Percentiles rank a stretch among this genome's conserved stretches.
Conservation (phyloP, 1,284 basidiomycete species). For the Boletus semigastroideus region DNA sequence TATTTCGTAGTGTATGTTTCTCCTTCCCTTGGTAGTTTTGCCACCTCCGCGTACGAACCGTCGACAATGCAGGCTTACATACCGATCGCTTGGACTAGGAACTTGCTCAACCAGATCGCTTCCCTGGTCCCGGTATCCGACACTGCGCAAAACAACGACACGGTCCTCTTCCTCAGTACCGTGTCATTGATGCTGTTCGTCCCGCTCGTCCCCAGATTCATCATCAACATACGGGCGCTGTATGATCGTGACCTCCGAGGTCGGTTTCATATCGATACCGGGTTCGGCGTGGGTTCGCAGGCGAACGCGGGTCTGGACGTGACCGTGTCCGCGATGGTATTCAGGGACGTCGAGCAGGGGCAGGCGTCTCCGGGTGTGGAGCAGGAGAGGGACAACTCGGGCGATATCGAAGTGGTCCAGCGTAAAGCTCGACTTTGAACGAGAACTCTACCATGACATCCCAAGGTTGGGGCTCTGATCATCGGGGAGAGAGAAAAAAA, state of each 20-base stretch:
- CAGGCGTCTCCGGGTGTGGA: neutral
- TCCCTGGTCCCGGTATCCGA: neutral
- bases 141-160: neutral
- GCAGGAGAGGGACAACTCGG: neutral
- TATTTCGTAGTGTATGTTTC: slow-evolving; percentile 2
- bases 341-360: neutral
- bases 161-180: neutral
- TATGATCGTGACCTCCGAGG: neutral
- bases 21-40: neutral
- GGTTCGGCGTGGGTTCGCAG: neutral
- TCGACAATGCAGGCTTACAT: neutral
- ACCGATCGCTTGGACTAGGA: neutral
- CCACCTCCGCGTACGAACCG: neutral
- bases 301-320: neutral
- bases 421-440: neutral
- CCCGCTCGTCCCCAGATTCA: slow-evolving; percentile 1
- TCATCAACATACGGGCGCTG: neutral
- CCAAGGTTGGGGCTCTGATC: too few species aligned
- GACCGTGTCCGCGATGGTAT: neutral
- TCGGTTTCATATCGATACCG: neutral
- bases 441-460: too few species aligned
- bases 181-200: neutral
- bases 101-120: neutral
- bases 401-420: neutral
- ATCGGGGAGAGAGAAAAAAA: too few species aligned